Conservation (phyloP, 1,284 basidiomycete species). For the Trametes sp. region DNA sequence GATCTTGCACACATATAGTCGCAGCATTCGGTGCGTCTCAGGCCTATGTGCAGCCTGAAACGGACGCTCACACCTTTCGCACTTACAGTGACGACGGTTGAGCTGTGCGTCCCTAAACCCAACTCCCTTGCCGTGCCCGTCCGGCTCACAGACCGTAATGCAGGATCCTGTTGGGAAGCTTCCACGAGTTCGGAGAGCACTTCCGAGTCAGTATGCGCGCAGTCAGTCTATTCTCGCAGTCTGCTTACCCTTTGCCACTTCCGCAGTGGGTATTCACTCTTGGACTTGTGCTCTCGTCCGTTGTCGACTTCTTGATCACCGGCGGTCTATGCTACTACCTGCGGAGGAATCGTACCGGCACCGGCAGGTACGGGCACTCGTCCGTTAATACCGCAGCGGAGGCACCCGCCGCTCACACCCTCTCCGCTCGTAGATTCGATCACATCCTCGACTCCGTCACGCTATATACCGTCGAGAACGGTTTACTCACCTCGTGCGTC, state of each 20-base stretch:
- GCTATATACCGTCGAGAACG: constrained; percentile 35
- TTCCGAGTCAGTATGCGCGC: constrained; percentile 25
- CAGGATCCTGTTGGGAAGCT: constrained; percentile 31
- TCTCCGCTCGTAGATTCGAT: constrained; percentile 25
- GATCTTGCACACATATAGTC: background rate
- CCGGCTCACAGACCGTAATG: background rate
- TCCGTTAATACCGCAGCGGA: constrained; percentile 19
- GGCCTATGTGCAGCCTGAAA: constrained; percentile 2
- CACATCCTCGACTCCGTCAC: constrained; percentile 34
- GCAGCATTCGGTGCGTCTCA: constrained; percentile 13
- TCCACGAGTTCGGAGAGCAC: constrained; percentile 26
- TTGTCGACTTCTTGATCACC: constrained; percentile 33
- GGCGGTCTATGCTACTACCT: constrained; percentile 26
- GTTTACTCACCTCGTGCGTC: constrained; percentile 34
- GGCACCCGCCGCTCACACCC: background rate
- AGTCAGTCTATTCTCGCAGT: constrained; percentile 2
- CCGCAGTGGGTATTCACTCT: constrained; percentile 34
- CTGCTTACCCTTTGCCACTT: constrained; percentile 12
- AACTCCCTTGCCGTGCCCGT: background rate
- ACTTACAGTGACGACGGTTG: constrained; percentile 26
- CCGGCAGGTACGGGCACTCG: constrained; percentile 20
- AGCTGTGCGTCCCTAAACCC: constrained; percentile 24
- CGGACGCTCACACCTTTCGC: constrained; percentile 4
- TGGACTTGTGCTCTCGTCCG: constrained; percentile 26
- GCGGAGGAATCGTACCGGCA: constrained; percentile 22